Base-by-base conservation (phyloP, 2,329 filamentous ascomycete genomes). In the Hortaea werneckii region DNA sequence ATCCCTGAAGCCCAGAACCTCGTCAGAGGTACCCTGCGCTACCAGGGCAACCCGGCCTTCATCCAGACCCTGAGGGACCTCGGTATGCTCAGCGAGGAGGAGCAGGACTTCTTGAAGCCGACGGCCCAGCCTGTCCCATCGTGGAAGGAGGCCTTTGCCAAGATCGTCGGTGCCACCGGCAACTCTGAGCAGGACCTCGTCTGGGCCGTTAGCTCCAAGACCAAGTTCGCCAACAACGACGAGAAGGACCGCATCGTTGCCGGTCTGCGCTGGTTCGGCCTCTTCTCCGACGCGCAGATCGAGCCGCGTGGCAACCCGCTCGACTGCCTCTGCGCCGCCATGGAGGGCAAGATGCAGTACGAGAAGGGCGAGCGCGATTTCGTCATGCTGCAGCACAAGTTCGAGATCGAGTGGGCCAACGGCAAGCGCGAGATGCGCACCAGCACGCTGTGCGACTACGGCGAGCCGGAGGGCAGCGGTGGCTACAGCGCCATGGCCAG, bases 331-430 rank as follows among this genome's bases (percentile, higher is more conserved):
- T 95, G 88, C 71, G 87, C 86, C 29, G 85, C 81, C 3, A 78
- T 95, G 29, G 87, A 94, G 74, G 71, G 85, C 74, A 94, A 94
- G 80, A 94, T 94, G 86, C 78, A 85, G 67, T 95, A 83, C 67
- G 83, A 78, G 61, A 74, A 83, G 58, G 83, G 77, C 50, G 87
- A 95, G 78, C 82, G 88, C 49, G 88, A 94, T 67, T 73, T 94
- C 54, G 85, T 92, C 46, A 75, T 79, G 70, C 76, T 87, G 29
- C 84, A 87, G 71, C 83, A 87, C 73, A 83, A 80, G 71, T 94
- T 94, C 65, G 81, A 82, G 64, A 86, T 94, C 55, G 85, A 92
- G 74, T 73, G 83, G 68, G 81, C 82, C 68, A 84, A 92, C 63
- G 87, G 87, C 59, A 78, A 70, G 63, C 78, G 77, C 65, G 80